phyloP scores from a whole-genome alignment of 805 yeast genomes.

The Suhomyces prunicola region DNA sequence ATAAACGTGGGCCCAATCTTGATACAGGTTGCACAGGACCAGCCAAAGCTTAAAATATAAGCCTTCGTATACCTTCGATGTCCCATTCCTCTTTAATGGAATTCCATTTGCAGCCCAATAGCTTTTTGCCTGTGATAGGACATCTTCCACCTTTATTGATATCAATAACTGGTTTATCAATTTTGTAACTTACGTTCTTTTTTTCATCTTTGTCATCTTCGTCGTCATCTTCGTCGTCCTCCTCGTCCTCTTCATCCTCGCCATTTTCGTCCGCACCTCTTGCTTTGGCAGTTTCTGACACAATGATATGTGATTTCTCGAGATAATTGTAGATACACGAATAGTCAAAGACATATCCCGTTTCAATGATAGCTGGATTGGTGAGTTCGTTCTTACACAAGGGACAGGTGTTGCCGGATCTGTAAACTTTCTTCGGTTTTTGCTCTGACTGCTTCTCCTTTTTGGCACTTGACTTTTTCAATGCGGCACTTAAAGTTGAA shows the following conservation, averaged over 20 bases:
- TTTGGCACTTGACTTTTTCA: constrained; percentile 2
- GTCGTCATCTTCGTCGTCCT: constrained; percentile 9
- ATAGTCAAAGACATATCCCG: constrained; percentile 89
- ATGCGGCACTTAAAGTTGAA: constrained; percentile 20
- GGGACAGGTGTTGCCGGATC: constrained; percentile 52
- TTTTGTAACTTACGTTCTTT: neutral
- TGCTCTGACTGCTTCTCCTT: constrained; percentile 5
- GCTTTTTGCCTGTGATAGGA: constrained; percentile 72
- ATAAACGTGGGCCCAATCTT: neutral
- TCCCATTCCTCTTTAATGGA: constrained; percentile 61
- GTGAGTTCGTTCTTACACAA: constrained; percentile 61
- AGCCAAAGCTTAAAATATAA: constrained; percentile 48
- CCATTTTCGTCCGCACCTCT: constrained; percentile 15
- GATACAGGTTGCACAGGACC: neutral
- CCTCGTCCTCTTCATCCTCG: constrained; percentile 13
- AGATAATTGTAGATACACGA: constrained; percentile 74
- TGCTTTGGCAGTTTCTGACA: constrained; percentile 15
- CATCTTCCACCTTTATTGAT: constrained; percentile 64
- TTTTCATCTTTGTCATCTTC: constrained; percentile 4
- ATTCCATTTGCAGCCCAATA: constrained; percentile 70
- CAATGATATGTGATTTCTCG: constrained; percentile 41
- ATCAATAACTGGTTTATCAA: constrained; percentile 17
- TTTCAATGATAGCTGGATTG: constrained; percentile 85
- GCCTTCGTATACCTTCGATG: constrained; percentile 68
- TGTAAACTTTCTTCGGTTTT: constrained; percentile 16